Base-by-base conservation (phyloP, 257 asterid genomes). In the Solanum chiquidenum region DNA sequence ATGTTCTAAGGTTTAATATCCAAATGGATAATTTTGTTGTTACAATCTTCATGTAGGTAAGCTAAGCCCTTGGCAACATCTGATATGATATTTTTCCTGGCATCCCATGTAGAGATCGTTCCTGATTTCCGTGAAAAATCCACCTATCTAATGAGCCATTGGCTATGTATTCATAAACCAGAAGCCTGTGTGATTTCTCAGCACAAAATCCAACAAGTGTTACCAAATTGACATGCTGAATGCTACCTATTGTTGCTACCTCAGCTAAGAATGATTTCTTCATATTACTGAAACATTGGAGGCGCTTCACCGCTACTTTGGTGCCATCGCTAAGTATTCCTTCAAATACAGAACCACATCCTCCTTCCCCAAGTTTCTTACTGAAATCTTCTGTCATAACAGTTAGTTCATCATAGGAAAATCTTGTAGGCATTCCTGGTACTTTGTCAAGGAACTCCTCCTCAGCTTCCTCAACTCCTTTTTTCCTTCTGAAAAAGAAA, bases 31-130 rank as follows among this genome's bases (percentile, higher is more conserved):
- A 90, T 86, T 72, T 88, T 90, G 60, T 86, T 88, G 12, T 88
- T 86, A 68, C 91, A 90, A 9, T 90, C 87, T 86, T 90, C 90
- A 21, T 86, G 91, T 18, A 90, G 86, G 52, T 90, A 90, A 31
- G 87, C 12, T 40, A 40, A 3, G 46, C 46, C 46, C 46, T 40
- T 40, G 12, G 13, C 46, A 3, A 40, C 46, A 3, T 40, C 46
- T 40, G 46, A 40, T 40, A 10, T 40, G 46, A 40, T 40, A 0
- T 40, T 40, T 40, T 40, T 40, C 46, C 46, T 40, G 12, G 4
- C 12, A 0, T 40, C 46, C 46, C 46, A 40, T 40, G 4, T 9
- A 40, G 46, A 2, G 46, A 40, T 40, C 12, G 12, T 40, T 40
- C 46, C 46, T 9, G 4, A 2, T 9, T 40, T 40, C 4, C 12